A percentile compares a stretch with the other conserved stretches of the same genome.
Evolutionary conservation across 202 grass and related monocot species (phyloP).

Genomic region (Saccharum hybrid): DNA sequence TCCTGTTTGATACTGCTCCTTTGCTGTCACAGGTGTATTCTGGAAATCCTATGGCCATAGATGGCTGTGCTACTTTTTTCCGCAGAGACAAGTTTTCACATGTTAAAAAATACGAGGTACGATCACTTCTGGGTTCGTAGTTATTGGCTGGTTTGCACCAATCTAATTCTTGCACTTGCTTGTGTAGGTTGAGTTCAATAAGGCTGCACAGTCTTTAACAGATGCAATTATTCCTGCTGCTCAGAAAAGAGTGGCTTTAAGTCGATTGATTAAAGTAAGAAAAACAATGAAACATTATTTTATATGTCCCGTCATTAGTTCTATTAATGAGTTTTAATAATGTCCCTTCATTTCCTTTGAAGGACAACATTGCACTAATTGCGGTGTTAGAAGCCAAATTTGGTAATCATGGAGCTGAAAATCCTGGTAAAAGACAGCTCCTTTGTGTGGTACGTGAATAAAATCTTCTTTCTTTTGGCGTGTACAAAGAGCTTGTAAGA

Average conservation of each 20-base stretch:
- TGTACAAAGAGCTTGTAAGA: conserved; percentile 26
- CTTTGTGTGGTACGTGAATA: conserved; percentile 90
- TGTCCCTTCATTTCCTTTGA: conserved; percentile 26
- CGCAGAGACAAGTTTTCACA: conserved; percentile 93
- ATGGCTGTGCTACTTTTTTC: conserved; percentile 99
- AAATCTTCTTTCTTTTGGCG: conserved; percentile 15
- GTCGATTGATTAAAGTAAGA: conserved; percentile 81
- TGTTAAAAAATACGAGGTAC: conserved; percentile 99
- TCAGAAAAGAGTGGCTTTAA: conserved; percentile 88
- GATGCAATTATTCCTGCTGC: conserved; percentile 79
- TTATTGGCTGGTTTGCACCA: conserved; percentile 37
- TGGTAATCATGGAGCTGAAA: conserved; percentile 77
- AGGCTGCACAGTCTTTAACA: conserved; percentile 97
- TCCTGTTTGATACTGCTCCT: conserved; percentile 38
- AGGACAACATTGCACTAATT: conserved; percentile 98
- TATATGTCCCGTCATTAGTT: conserved; percentile 8
- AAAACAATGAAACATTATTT: conserved; percentile 15
- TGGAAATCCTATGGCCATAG: conserved; percentile 67
- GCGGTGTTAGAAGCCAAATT: conserved; percentile 95
- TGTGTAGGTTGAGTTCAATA: conserved; percentile 96
- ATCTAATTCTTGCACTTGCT: conserved; percentile 46
- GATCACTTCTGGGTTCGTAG: background rate
- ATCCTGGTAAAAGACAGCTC: conserved; percentile 96
- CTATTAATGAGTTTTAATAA: conserved; percentile 24
- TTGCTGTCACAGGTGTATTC: conserved; percentile 66